Base-by-base conservation (phyloP, 139 green algal genomes). In the Micractinium conductrix region DNA sequence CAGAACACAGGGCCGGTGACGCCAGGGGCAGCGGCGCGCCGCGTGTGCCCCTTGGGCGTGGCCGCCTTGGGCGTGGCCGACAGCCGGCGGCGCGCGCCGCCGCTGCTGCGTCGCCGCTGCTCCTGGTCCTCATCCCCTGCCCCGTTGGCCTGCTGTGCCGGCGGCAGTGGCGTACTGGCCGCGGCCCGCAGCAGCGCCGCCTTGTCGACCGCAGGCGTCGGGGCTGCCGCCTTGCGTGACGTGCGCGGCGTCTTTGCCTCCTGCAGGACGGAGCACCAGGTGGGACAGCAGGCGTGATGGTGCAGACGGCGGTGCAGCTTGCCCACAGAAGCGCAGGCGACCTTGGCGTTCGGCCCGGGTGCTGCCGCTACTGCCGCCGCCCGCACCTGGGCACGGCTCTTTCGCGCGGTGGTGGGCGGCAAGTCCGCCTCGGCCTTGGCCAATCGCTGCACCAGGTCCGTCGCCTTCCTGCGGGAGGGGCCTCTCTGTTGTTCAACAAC, bases 231-330 rank as follows among this genome's bases (percentile, higher is more conserved):
- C 42, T 58, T 58, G 38, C 68, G 68, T 42, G 17, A 38, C 22
- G 70, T 78, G 42, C 70, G 70, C 43, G 70, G 70, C 70, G 70
- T 78, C 70, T 78, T 78, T 42, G 70, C 70, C 24, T 16, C 53
- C 21, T 33, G 48, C n/a, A n/a, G n/a, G n/a, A n/a, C n/a, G n/a
- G n/a, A n/a, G n/a, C n/a, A n/a, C n/a, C n/a, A n/a, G n/a, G n/a
- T n/a, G n/a, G n/a, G n/a, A n/a, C n/a, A n/a, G n/a, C n/a, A n/a
- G n/a, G n/a, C n/a, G n/a, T n/a, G n/a, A n/a, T n/a, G n/a, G n/a
- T n/a, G n/a, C n/a, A n/a, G n/a, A n/a, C n/a, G n/a, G n/a, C n/a
- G n/a, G n/a, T n/a, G n/a, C n/a, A n/a, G n/a, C n/a, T n/a, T n/a
- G n/a, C n/a, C n/a, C n/a, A n/a, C n/a, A n/a, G n/a, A n/a, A n/a